Evolutionary conservation across 2,329 filamentous ascomycete genomes (phyloP).

Genomic region (Diplodia corticola): DNA sequence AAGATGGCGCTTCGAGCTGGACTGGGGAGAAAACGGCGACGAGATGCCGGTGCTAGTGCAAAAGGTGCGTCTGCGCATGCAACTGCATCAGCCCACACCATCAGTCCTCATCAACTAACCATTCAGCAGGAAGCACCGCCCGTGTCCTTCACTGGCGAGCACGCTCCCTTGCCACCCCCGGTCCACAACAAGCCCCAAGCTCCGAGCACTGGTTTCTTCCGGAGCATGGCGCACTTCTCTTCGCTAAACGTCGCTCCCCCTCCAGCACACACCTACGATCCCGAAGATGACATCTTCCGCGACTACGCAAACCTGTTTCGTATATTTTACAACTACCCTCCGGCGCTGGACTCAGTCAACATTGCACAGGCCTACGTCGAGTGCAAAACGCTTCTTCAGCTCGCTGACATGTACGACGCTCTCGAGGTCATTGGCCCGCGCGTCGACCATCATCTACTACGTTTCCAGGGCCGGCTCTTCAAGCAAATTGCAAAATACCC

Average conservation of each 20-base stretch:
- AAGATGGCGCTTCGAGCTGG: slow-evolving; percentile 87
- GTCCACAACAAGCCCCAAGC: slow-evolving; percentile 64
- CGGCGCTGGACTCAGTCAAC: slow-evolving; percentile 77
- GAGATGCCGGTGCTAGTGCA: slow-evolving; percentile 89
- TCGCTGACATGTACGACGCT: slow-evolving; percentile 95
- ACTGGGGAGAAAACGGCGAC: slow-evolving; percentile 68
- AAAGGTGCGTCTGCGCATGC: slow-evolving; percentile 53
- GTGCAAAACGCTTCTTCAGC: slow-evolving; percentile 82
- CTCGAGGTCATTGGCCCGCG: slow-evolving; percentile 82
- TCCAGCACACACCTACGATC: slow-evolving; percentile 55
- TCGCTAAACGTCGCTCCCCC: slow-evolving; percentile 50
- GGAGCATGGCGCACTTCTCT: slow-evolving; percentile 80
- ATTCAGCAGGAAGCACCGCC: slow-evolving; percentile 25
- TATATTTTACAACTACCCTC: slow-evolving; percentile 92
- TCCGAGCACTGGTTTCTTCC: slow-evolving; percentile 73
- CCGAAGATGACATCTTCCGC: slow-evolving; percentile 71
- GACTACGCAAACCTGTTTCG: slow-evolving; percentile 96
- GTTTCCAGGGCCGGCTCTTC: slow-evolving; percentile 88
- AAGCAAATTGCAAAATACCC: slow-evolving; percentile 97
- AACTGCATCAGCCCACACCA: background rate
- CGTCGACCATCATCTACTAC: slow-evolving; percentile 89
- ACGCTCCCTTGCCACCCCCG: slow-evolving; percentile 49
- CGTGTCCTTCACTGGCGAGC: slow-evolving; percentile 29
- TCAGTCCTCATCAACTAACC: slow-evolving; percentile 27
- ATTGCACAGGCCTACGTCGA: slow-evolving; percentile 92